A percentile compares a stretch with the other conserved stretches of the same genome.
These are phyloP conservation scores for Parastagonospora nodorum DNA, from an alignment of 2,329 filamentous ascomycete genomes.

Conservation along the genomic window DNA sequence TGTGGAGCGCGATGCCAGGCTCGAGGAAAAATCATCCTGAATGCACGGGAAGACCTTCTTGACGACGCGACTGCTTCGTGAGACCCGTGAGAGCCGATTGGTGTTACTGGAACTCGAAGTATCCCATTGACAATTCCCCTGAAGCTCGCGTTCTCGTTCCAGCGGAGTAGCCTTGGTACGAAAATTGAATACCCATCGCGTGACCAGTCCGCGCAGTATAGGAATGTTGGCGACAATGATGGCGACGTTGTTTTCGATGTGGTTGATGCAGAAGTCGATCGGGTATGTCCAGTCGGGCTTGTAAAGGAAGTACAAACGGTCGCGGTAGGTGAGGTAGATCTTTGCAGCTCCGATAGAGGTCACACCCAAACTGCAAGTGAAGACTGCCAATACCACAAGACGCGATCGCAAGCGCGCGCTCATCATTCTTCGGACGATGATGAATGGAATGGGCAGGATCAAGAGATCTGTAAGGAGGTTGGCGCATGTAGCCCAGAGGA, in stretches of 20 bases:
- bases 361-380: conserved; percentile 48
- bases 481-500: conserved; percentile 49
- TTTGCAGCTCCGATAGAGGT: conserved; percentile 48
- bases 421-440: conserved; percentile 49
- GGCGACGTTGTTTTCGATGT: conserved; percentile 49
- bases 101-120: conserved; percentile 32
- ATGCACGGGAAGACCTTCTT: conserved; percentile 44
- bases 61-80: conserved; percentile 28
- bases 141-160: conserved; percentile 35
- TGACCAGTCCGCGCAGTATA: conserved; percentile 48
- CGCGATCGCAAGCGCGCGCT: conserved; percentile 45
- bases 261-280: conserved; percentile 49
- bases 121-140: conserved; percentile 36
- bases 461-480: conserved; percentile 49
- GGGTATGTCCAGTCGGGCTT: conserved; percentile 49
- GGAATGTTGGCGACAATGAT: conserved; percentile 50
- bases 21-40: conserved; percentile 42
- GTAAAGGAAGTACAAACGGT: conserved; percentile 44
- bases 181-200: conserved; percentile 48
- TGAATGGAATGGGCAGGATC: conserved; percentile 49
- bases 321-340: conserved; percentile 48
- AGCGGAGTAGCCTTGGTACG: conserved; percentile 37
- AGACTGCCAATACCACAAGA: conserved; percentile 46
- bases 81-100: conserved; percentile 26
- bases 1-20: conserved; percentile 32